Evolutionary conservation across 176 grass and related monocot species (phyloP), one percentile per base, ranked within the genome.

Genomic region (Hsuehochloa calcarea): DNA sequence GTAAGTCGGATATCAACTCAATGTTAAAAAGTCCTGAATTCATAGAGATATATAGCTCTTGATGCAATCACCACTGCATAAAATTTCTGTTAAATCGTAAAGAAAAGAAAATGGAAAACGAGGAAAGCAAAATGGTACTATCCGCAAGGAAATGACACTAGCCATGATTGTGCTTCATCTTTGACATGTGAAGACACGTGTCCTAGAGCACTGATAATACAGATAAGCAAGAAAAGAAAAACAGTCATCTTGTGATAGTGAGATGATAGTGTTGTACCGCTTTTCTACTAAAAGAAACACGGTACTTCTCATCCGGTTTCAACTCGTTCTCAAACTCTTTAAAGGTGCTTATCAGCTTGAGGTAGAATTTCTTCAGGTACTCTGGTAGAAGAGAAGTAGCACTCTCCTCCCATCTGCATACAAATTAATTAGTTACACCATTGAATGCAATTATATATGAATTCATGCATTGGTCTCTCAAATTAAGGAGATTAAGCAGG

Each of bases 321-420:
- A 81, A 8, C 37, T 81, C 87, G 46, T 81, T 10, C 27, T 86
- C 82, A 61, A 89, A 72, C 5, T 73, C 78, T 37, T 74, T 34
- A 14, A 80, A 64, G 40, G 17, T 81, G 6, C 34, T 45, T 56
- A 81, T n/a, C 2, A 89, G 15, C 27, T 73, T 63, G 4, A 73
- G 58, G 35, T 60, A 89, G 39, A 86, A 86, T 15, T 72, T 74
- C 56, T 63, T 80, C 1, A 89, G 61, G 19, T 89, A 85, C 26
- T 77, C 66, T 13, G 87, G 87, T 65, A 85, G 10, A 6, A 64
- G n/a, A 43, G 75, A 82, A 47, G 17, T 54, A 41, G 44, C 65
- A 39, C 34, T 80, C 8, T 47, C 2, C 2, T 86, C 75, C 87
- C 87, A 89, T 66, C 87, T 89, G 82, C 67, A 75, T 51, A 12